These are phyloP conservation scores for Pythium aphanidermatum DNA, from an alignment of 352 stramenopile species.

Conservation along the genomic window DNA sequence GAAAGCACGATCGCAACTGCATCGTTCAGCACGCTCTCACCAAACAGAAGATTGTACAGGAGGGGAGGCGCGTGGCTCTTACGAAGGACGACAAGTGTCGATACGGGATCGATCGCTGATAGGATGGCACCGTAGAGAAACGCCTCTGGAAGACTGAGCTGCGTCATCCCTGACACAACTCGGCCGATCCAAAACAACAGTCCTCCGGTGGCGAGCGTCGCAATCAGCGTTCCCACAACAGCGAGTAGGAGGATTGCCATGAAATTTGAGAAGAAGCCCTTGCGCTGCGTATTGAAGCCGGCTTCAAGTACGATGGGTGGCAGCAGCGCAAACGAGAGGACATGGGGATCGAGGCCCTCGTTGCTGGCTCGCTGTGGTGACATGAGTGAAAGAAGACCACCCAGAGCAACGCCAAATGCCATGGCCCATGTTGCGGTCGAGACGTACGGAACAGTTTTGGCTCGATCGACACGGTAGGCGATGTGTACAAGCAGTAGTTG, in stretches of 20 bases:
- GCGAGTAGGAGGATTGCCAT: conserved; percentile 32
- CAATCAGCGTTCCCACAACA: conserved; percentile 45
- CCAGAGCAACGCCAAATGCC: conserved; percentile 6
- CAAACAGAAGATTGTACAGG: conserved; percentile 93
- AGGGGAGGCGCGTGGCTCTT: conserved; percentile 61
- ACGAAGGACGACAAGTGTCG: conserved; percentile 87
- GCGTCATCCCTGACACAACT: conserved; percentile 59
- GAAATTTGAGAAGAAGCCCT: conserved; percentile 50
- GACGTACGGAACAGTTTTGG: conserved; percentile 5
- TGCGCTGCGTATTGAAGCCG: conserved; percentile 57
- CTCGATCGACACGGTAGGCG: conserved; percentile 19
- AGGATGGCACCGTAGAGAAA: conserved; percentile 90
- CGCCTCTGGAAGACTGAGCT: conserved; percentile 71
- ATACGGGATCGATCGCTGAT: conserved; percentile 89
- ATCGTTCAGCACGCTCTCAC: conserved; percentile 85
- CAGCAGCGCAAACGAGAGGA: conserved; percentile 52
- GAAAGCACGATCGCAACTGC: conserved; percentile 81
- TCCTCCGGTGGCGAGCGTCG: conserved; percentile 37
- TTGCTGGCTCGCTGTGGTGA: conserved; percentile 9
- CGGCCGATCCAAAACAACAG: conserved; percentile 38
- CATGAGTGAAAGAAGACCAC: conserved; percentile 7
- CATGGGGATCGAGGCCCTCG: conserved; percentile 10
- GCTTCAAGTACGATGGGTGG: conserved; percentile 64
- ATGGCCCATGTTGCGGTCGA: conserved; percentile 19
- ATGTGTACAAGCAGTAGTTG: conserved; percentile 18